Percentiles rank a stretch among this genome's conserved stretches.
Conservation (phyloP, 1,284 basidiomycete species). For the Leucoagaricus sp. region DNA sequence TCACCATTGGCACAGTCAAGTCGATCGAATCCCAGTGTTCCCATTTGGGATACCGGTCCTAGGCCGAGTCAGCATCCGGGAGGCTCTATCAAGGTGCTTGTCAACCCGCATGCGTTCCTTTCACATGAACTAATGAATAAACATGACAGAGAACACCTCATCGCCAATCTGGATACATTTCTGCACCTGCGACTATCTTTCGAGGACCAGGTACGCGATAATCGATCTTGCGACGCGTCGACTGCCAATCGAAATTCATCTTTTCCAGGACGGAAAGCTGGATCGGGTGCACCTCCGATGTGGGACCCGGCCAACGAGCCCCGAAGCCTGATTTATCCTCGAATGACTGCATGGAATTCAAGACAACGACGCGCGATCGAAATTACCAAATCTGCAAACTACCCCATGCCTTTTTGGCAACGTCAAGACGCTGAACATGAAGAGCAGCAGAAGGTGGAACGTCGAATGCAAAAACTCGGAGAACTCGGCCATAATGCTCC, state of each 20-base stretch:
- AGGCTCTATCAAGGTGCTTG: not conserved
- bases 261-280: conserved; percentile 7
- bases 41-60: not conserved
- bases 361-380: conserved; percentile 8
- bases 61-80: not conserved
- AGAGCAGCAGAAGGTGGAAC: conserved; percentile 7
- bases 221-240: not conserved
- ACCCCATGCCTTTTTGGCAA: conserved; percentile 9
- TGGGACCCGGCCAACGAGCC: conserved; percentile 14
- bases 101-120: not conserved
- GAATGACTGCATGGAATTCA: not conserved
- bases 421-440: conserved; percentile 11
- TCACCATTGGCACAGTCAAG: not conserved
- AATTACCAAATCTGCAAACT: conserved; percentile 6
- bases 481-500: not conserved
- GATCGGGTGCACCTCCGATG: conserved; percentile 6
- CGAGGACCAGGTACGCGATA: conserved; percentile 6
- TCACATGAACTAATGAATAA: not conserved
- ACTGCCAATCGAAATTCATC: not conserved
- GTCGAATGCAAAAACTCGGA: conserved; percentile 8
- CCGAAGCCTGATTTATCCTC: not conserved
- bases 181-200: not conserved
- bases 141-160: not conserved
- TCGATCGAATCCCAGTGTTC: conserved; percentile 5
- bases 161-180: not conserved